Evolutionary conservation across 192 early-diverging fungal genomes (phyloP), one percentile per base, ranked within the genome.

Genomic region (Geosiphon pyriformis): DNA sequence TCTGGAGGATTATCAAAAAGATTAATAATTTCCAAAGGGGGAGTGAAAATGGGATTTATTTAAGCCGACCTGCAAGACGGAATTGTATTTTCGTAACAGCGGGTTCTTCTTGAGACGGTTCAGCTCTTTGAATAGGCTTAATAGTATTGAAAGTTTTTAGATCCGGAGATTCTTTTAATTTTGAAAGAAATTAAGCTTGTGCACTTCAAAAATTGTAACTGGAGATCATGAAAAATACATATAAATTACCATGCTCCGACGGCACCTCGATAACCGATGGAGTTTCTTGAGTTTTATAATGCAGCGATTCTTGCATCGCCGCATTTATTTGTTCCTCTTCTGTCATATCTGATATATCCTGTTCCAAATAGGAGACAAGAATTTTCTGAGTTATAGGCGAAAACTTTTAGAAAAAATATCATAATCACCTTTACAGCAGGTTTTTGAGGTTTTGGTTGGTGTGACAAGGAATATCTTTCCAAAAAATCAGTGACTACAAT

Each of bases 241-340:
- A 54, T n/a, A n/a, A n/a, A n/a, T n/a, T n/a, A n/a, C n/a, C n/a
- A n/a, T n/a, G n/a, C n/a, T 15, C 22, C 22, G 22, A 54, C 4
- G 6, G 7, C 4, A 4, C 53, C n/a, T 27, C 53, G 10, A 27
- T 15, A 54, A 54, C 26, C 22, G 53, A 8, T 27, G 22, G 1
- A 26, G 11, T 7, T 27, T 27, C n/a, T 26, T 63, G 29, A 59
- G 56, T 73, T 59, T 54, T 56, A 26, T 62, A 55, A 6, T 63
- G 70, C 47, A 88, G 75, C 30, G 92, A 94, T 1, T 90, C 92
- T 23, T 79, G 80, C 65, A 97, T 86, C 12, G 94, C 94, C 18
- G 90, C 83, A 17, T 85, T 82, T 11, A 97, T 68, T 72, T 94
- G 91, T 59, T 97, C 94, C 50, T 94, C 95, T 77, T 95, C 94